Base-by-base conservation (phyloP, 2,329 filamentous ascomycete species). In the Huntiella savannae region DNA sequence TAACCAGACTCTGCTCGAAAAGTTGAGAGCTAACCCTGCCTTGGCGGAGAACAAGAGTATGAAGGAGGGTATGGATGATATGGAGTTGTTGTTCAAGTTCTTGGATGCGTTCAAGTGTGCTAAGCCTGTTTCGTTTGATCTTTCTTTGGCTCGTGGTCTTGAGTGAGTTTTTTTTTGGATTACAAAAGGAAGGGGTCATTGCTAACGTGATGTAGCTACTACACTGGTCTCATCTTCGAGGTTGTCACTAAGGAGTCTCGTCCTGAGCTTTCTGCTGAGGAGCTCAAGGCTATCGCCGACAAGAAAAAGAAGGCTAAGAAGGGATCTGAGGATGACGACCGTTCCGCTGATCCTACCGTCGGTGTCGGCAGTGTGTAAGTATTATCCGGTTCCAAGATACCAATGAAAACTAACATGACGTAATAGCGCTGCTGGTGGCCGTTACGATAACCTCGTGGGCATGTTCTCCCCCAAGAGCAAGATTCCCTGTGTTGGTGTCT, bases 361-460 rank as follows among this genome's bases (percentile, higher is more conserved):
- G 83, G 84, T 43, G 82, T 94, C 8, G 87, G 86, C 52, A 88
- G 82, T 58, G 79, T 94, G 41, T 50, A 50, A 42, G 49, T 50
- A 8, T 35, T n/a, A 37, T 13, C 4, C 5, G 7, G 6, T 33
- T 13, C 15, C 33, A n/a, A 3, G 13, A 15, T 33, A 2, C 16
- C 12, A 15, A 15, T 10, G 22, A 22, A 12, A 12, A n/a, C 32
- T 47, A 47, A 47, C 36, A 15, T 19, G 7, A 41, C 11, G 7
- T 1, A 10, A 22, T 16, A 50, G 49, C 28, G 87, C 86, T 39
- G 87, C 86, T 3, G 87, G 86, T 57, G 85, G 86, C 39, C 79
- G 87, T 51, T 95, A 95, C 61, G 88, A 95, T 62, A 80, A 91
- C 58, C 72, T 95, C 3, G 88, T 95, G 4, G 82, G 82, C 63